Evolutionary conservation across 371 early-diverging fungal species (phyloP).

Genomic region (Mortierella sp.): DNA sequence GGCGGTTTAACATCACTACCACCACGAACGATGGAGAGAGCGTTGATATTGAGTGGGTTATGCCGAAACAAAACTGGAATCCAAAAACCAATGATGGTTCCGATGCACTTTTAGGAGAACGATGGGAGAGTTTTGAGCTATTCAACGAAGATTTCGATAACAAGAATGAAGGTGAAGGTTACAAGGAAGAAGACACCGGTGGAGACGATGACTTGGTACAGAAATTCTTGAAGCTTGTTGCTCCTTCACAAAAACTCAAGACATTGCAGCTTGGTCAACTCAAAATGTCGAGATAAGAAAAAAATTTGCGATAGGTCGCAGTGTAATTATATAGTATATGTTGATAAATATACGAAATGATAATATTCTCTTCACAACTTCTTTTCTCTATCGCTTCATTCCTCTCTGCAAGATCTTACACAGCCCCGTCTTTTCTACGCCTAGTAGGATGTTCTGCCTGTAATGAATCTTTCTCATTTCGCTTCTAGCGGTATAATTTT

Average conservation of each 20-base stretch:
- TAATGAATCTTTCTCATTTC: too few species aligned
- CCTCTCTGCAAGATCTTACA: too few species aligned
- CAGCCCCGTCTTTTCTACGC: too few species aligned
- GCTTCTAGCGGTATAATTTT: too few species aligned
- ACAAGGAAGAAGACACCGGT: background rate
- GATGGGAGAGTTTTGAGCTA: constrained; percentile 15
- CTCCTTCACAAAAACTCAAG: constrained; percentile 4
- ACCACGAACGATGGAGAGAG: background rate
- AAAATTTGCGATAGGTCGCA: background rate
- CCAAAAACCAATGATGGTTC: background rate
- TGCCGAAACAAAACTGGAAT: constrained; percentile 8
- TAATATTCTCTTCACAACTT: too few species aligned
- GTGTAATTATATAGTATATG: background rate
- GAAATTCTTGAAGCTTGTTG: constrained; percentile 2
- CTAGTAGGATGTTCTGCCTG: too few species aligned
- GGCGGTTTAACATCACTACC: background rate
- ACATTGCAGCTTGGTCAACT: constrained; percentile 7
- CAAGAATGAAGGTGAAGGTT: background rate
- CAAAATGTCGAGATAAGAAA: background rate
- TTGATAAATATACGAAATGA: too few species aligned
- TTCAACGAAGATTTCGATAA: background rate
- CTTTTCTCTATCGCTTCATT: too few species aligned
- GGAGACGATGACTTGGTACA: background rate
- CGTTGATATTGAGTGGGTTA: background rate
- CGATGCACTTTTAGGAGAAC: background rate